phyloP scores from a whole-genome alignment of 2,329 filamentous ascomycete species.

The Trichoderma sp. region DNA sequence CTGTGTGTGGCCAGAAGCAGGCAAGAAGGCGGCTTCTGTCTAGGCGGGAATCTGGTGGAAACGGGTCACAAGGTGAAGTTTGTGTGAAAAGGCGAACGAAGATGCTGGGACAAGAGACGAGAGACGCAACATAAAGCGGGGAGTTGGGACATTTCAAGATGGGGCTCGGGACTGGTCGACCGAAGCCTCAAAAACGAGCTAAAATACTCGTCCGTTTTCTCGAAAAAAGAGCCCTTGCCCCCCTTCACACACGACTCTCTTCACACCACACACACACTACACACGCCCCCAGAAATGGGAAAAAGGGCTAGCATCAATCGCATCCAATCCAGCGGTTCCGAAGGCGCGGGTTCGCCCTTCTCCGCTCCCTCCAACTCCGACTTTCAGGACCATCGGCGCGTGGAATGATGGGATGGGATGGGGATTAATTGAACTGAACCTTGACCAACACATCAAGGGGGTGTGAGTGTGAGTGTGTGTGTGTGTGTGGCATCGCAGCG shows the following conservation, averaged over 20 bases:
- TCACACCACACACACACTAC: not conserved
- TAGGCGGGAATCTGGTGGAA: not conserved
- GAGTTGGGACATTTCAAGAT: not conserved
- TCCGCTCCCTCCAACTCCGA: not conserved
- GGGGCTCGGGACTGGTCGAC: conserved; percentile 5
- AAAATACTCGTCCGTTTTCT: not conserved
- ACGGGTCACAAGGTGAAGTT: not conserved
- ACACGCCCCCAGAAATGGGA: not conserved
- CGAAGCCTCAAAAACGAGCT: conserved; percentile 19
- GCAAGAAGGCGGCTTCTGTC: not conserved
- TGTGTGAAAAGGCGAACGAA: not conserved
- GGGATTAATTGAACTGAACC: not conserved
- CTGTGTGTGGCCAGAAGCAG: not conserved
- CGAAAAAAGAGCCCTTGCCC: not conserved
- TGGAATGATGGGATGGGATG: conserved; percentile 2
- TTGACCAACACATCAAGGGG: not conserved
- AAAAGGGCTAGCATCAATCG: not conserved
- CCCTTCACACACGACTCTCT: not conserved
- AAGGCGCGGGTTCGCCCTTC: conserved; percentile 4
- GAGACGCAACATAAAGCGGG: conserved; percentile 19
- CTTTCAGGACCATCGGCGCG: not conserved
- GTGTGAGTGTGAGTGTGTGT: not conserved
- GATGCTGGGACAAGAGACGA: not conserved
- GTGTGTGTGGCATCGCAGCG: conserved; percentile 4
- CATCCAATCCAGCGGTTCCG: conserved; percentile 16